Percentiles rank a stretch among this genome's conserved stretches.
Evolutionary conservation across 2,329 filamentous ascomycete species (phyloP).

Genomic region (Paecilomyces dactylethromorphus): DNA sequence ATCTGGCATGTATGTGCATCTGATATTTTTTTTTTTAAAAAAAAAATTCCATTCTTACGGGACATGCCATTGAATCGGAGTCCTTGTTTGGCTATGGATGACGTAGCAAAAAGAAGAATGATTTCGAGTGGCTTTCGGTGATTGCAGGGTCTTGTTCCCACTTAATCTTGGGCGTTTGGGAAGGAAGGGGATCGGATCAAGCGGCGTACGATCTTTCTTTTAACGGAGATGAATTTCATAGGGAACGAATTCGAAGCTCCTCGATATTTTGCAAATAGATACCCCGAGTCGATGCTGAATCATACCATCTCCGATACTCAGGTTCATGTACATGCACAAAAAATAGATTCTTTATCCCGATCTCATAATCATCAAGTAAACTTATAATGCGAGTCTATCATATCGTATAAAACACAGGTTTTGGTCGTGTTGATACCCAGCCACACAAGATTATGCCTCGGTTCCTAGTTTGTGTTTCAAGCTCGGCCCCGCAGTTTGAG

Average conservation of each 20-base stretch:
- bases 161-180: conserved; percentile 26
- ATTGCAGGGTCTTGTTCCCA: conserved; percentile 12
- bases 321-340: conserved; percentile 9
- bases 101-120: conserved; percentile 21
- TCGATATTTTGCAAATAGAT: conserved; percentile 42
- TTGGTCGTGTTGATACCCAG: background rate
- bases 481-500: background rate
- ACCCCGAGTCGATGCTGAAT: conserved; percentile 46
- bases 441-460: background rate
- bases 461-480: background rate
- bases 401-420: background rate
- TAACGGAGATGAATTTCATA: conserved; percentile 29
- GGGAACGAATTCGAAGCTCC: conserved; percentile 35
- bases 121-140: conserved; percentile 19
- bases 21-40: conserved; percentile 7
- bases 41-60: background rate
- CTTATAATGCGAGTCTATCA: background rate
- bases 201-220: conserved; percentile 20
- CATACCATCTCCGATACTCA: conserved; percentile 31
- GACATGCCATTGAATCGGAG: background rate
- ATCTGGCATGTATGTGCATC: conserved; percentile 4
- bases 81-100: background rate
- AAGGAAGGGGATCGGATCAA: conserved; percentile 34
- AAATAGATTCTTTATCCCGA: background rate
- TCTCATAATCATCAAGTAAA: background rate